These are phyloP conservation scores for Calonectria ilicicola DNA, from an alignment of 2,329 filamentous ascomycete species.

Conservation along the genomic window DNA sequence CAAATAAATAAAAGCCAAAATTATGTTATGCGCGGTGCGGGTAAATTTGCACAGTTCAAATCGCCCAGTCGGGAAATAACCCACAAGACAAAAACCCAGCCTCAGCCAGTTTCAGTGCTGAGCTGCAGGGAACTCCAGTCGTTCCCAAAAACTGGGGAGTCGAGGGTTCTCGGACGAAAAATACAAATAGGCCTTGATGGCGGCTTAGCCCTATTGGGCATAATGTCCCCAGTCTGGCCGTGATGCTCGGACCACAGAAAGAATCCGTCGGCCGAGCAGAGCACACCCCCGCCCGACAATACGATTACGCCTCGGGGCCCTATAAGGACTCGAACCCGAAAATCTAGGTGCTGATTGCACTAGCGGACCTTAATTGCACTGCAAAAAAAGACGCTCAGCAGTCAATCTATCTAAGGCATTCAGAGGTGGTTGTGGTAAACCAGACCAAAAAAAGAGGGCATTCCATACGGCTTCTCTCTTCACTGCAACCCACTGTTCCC, in stretches of 20 bases:
- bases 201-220: background rate
- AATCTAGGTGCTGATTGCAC: background rate
- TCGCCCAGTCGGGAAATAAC: background rate
- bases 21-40: background rate
- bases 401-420: background rate
- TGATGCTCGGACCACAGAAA: constrained; percentile 10
- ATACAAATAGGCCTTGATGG: background rate
- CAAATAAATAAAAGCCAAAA: background rate
- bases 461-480: background rate
- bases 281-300: background rate
- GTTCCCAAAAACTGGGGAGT: constrained; percentile 1
- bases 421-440: background rate
- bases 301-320: constrained; percentile 9
- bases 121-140: constrained; percentile 9
- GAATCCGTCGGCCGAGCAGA: constrained; percentile 20
- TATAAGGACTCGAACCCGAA: constrained; percentile 5
- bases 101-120: background rate
- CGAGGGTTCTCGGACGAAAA: constrained; percentile 12
- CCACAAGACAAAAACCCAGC: background rate
- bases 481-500: too few species aligned
- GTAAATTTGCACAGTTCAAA: background rate
- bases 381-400: background rate
- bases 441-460: background rate
- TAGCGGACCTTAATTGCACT: background rate
- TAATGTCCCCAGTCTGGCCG: background rate